phyloP scores from a whole-genome alignment of 1,284 basidiomycete genomes.

The Malassezia psittaci region DNA sequence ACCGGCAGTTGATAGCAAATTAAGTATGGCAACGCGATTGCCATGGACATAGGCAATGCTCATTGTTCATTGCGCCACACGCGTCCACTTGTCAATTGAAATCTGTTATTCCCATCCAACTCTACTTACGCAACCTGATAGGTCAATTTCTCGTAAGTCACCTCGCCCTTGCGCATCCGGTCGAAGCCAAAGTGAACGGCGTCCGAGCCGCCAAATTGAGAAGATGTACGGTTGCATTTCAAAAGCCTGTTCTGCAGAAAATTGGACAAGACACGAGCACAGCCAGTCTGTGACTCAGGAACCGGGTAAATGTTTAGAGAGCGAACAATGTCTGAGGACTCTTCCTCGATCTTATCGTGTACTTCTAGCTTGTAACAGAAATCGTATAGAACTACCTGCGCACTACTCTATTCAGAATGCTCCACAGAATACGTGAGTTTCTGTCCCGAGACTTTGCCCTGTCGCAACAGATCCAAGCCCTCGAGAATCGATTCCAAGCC shows the following conservation, averaged over 20 bases:
- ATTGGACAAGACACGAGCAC: slow-evolving; percentile 27
- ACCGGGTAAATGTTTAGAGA: slow-evolving; percentile 40
- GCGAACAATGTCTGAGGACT: slow-evolving; percentile 31
- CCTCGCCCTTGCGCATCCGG: slow-evolving; percentile 31
- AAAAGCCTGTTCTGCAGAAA: slow-evolving; percentile 25
- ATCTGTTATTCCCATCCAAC: too few species aligned
- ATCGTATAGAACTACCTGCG: too few species aligned
- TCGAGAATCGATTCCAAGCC: slow-evolving; percentile 26
- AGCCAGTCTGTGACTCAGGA: slow-evolving; percentile 32
- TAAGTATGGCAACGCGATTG: too few species aligned
- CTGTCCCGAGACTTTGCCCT: slow-evolving; percentile 33
- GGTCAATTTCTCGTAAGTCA: slow-evolving; percentile 36
- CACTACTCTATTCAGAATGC: too few species aligned
- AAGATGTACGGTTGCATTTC: slow-evolving; percentile 29
- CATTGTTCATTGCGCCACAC: too few species aligned
- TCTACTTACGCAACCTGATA: slow-evolving; percentile 9
- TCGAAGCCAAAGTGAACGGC: slow-evolving; percentile 30
- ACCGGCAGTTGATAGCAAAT: too few species aligned
- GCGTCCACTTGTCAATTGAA: too few species aligned
- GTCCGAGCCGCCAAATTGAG: slow-evolving; percentile 28
- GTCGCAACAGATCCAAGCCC: slow-evolving; percentile 31
- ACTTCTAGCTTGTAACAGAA: too few species aligned
- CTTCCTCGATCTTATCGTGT: slow-evolving; percentile 28
- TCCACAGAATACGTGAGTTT: slow-evolving; percentile 28
- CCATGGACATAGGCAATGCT: too few species aligned